Evolutionary conservation across 2,329 filamentous ascomycete species (phyloP).

Genomic region (Plenodomus biglobosus): DNA sequence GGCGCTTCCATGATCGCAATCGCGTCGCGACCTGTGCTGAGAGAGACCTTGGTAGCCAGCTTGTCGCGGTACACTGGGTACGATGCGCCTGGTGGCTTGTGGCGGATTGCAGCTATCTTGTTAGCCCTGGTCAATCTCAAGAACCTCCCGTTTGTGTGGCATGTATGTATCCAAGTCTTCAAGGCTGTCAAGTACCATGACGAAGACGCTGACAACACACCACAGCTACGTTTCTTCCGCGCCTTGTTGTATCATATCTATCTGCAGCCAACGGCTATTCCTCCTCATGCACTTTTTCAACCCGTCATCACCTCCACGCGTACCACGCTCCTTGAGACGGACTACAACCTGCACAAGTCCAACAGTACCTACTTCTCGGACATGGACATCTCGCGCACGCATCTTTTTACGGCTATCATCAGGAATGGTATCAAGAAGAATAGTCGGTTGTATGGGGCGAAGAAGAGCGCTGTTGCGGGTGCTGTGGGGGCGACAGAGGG

Average conservation of each 20-base stretch:
- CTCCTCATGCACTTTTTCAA: constrained; percentile 69
- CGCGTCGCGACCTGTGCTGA: constrained; percentile 23
- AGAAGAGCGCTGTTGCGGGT: constrained; percentile 18
- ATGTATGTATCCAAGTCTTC: constrained; percentile 54
- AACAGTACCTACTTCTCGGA: constrained; percentile 87
- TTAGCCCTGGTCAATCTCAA: constrained; percentile 64
- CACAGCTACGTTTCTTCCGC: constrained; percentile 50
- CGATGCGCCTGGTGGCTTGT: constrained; percentile 36
- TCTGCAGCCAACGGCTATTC: constrained; percentile 46
- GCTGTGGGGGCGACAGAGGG: constrained; percentile 21
- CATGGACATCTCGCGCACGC: constrained; percentile 79
- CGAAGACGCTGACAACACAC: constrained; percentile 8
- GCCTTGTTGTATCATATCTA: constrained; percentile 53
- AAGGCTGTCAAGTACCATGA: background rate
- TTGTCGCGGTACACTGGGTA: constrained; percentile 32
- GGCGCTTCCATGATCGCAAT: constrained; percentile 28
- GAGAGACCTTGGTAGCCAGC: constrained; percentile 15
- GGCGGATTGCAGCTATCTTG: constrained; percentile 39
- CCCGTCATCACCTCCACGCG: constrained; percentile 68
- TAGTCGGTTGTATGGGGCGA: constrained; percentile 23
- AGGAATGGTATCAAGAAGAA: constrained; percentile 48
- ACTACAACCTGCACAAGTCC: constrained; percentile 83
- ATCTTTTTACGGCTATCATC: constrained; percentile 66
- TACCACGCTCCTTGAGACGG: constrained; percentile 73
- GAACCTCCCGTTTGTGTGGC: constrained; percentile 74